Percentiles rank a stretch among this genome's conserved stretches.
Conservation (phyloP, 768 basidiomycete genomes). For the Tricholoma saponaceum region DNA sequence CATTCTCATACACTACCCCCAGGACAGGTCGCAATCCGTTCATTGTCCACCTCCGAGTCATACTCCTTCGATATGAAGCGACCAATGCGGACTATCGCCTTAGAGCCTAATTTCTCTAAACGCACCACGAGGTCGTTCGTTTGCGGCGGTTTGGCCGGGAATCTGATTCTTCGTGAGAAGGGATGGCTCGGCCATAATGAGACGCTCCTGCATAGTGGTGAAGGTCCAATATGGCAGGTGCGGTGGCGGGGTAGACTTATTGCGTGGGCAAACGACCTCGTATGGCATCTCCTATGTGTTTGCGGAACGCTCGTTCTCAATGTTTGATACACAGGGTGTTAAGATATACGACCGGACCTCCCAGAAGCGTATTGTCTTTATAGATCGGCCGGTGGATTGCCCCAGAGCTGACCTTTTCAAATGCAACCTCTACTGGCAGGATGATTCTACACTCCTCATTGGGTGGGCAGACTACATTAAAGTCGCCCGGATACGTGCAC, state of each 20-base stretch:
- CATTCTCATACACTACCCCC: conserved; percentile 19
- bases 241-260: conserved; percentile 85
- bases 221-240: conserved; percentile 93
- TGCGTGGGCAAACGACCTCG: conserved; percentile 94
- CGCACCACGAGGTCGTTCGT: conserved; percentile 75
- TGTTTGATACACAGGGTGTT: conserved; percentile 59
- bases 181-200: conserved; percentile 97
- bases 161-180: conserved; percentile 85
- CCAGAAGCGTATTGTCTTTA: conserved; percentile 75
- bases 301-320: background rate
- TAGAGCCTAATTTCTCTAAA: conserved; percentile 89
- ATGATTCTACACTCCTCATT: conserved; percentile 85
- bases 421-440: conserved; percentile 88
- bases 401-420: conserved; percentile 96
- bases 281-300: conserved; percentile 23
- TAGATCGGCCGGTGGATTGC: conserved; percentile 76
- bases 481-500: conserved; percentile 73
- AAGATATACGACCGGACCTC: conserved; percentile 87
- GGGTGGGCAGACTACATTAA: conserved; percentile 95
- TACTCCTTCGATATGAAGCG: conserved; percentile 90
- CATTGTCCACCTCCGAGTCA: conserved; percentile 71
- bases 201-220: conserved; percentile 72
- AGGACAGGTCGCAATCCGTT: conserved; percentile 92
- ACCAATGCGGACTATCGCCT: conserved; percentile 83
- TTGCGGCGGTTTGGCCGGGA: conserved; percentile 89